Conservation (phyloP, 1,284 basidiomycete genomes). For the Apiotrichum veenhuisii region DNA sequence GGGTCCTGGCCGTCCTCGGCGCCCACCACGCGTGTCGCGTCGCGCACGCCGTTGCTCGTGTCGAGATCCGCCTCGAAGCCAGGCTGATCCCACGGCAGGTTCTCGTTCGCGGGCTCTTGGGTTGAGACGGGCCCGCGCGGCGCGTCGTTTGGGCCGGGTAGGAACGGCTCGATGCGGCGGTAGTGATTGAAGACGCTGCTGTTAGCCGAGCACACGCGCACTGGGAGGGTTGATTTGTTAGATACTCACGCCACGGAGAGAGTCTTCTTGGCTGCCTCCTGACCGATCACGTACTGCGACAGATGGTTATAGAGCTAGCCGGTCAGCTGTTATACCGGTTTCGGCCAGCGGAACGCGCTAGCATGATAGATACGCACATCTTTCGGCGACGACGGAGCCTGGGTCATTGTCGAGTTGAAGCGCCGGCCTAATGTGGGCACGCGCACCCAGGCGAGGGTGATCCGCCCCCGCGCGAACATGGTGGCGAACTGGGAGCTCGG, state of each 20-base stretch:
- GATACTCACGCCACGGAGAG: conserved; percentile 76
- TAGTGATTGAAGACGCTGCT: conserved; percentile 87
- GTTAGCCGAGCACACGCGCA: background rate
- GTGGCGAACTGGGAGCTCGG: background rate
- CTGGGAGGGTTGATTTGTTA: background rate
- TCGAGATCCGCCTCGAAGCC: conserved; percentile 24
- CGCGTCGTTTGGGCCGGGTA: conserved; percentile 49
- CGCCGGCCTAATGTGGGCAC: conserved; percentile 2
- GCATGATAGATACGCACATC: conserved; percentile 13
- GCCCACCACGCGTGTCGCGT: conserved; percentile 29
- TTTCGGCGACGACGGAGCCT: conserved; percentile 11
- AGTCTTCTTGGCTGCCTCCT: conserved; percentile 86
- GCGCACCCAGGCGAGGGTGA: conserved; percentile 4
- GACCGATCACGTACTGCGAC: conserved; percentile 86
- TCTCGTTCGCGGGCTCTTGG: conserved; percentile 1
- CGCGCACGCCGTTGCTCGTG: conserved; percentile 23
- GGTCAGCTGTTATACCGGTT: background rate
- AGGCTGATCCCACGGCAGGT: conserved; percentile 24
- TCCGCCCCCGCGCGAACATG: conserved; percentile 9
- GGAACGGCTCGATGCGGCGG: conserved; percentile 56
- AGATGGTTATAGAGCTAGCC: conserved; percentile 75
- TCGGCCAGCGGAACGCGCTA: too few relatives aligned
- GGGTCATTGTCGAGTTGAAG: conserved; percentile 3
- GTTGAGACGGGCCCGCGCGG: background rate
- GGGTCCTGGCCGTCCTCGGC: conserved; percentile 36